Conservation (phyloP, 345 rosid species). For the Combretum micranthum region DNA sequence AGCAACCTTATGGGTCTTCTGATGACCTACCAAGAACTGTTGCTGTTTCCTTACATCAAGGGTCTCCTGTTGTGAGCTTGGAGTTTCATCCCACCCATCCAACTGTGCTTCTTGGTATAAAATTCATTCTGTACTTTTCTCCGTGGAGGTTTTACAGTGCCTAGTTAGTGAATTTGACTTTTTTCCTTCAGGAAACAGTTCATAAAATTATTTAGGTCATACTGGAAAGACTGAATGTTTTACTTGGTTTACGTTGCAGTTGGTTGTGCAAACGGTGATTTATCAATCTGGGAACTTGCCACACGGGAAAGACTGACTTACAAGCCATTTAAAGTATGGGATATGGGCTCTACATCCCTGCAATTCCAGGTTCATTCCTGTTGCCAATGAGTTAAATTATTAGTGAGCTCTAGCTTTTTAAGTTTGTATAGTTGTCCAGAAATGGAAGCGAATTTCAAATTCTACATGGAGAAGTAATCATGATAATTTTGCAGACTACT, state of each 20-base stretch:
- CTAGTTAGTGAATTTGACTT: too few species aligned
- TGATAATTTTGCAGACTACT: slow-evolving; percentile 29
- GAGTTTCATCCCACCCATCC: slow-evolving; percentile 77
- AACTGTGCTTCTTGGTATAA: slow-evolving; percentile 70
- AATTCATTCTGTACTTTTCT: slow-evolving; percentile 8
- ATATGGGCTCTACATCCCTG: slow-evolving; percentile 38
- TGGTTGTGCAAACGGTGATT: slow-evolving; percentile 72
- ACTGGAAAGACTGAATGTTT: slow-evolving; percentile 2
- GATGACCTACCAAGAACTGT: slow-evolving; percentile 85
- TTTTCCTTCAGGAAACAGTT: too few species aligned
- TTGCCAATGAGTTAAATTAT: too few species aligned
- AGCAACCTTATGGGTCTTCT: slow-evolving; percentile 33
- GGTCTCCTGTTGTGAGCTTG: slow-evolving; percentile 78
- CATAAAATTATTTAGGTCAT: too few species aligned
- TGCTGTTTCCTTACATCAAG: slow-evolving; percentile 64
- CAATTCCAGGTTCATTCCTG: slow-evolving; percentile 52
- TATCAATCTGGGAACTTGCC: slow-evolving; percentile 72
- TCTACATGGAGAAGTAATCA: background rate
- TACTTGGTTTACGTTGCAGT: slow-evolving; percentile 41
- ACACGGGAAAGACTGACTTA: slow-evolving; percentile 55
- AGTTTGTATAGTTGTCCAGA: background rate
- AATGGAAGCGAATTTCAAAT: background rate
- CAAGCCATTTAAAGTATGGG: slow-evolving; percentile 75
- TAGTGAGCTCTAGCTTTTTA: background rate
- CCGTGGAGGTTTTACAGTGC: background rate